Percentiles rank a stretch among this genome's conserved stretches.
These are phyloP conservation scores for Plantago coronopus DNA, from an alignment of 305 asterid species.

Conservation along the genomic window DNA sequence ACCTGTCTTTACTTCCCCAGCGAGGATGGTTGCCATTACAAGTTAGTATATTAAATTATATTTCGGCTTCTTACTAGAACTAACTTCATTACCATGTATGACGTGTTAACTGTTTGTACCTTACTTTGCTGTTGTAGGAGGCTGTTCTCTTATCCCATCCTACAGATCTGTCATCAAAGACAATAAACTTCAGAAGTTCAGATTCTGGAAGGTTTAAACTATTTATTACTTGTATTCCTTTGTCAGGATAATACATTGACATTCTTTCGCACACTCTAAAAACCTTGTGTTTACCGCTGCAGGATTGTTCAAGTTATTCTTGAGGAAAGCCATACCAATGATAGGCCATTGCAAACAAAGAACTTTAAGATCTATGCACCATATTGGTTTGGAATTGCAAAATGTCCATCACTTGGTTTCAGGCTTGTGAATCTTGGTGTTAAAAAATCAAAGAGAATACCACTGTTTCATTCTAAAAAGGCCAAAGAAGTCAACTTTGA, in stretches of 20 bases:
- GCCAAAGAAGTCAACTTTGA: slow-evolving; percentile 53
- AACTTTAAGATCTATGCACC: slow-evolving; percentile 75
- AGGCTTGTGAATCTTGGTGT: slow-evolving; percentile 61
- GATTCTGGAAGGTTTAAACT: slow-evolving; percentile 86
- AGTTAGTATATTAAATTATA: slow-evolving; percentile 39
- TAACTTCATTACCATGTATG: slow-evolving; percentile 14
- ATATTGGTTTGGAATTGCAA: slow-evolving; percentile 75
- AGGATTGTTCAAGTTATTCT: slow-evolving; percentile 89
- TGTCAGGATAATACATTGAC: slow-evolving; percentile 4
- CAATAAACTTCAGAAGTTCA: slow-evolving; percentile 82
- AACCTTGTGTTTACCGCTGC: slow-evolving; percentile 29
- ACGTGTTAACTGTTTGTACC: slow-evolving; percentile 22
- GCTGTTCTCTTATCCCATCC: slow-evolving; percentile 86
- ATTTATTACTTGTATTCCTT: slow-evolving; percentile 18
- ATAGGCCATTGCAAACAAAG: slow-evolving; percentile 60
- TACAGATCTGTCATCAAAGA: slow-evolving; percentile 54
- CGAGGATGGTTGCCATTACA: slow-evolving; percentile 90
- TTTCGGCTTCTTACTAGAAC: slow-evolving; percentile 9
- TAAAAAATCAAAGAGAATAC: slow-evolving; percentile 47
- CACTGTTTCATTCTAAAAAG: slow-evolving; percentile 54
- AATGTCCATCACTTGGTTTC: slow-evolving; percentile 86
- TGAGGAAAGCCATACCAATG: slow-evolving; percentile 62
- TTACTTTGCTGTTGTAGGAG: slow-evolving; percentile 49
- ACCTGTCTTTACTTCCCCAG: slow-evolving; percentile 85
- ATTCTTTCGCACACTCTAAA: slow-evolving; percentile 23